Percentiles rank a stretch among this genome's conserved stretches.
Conservation (phyloP, 23 red algal genomes). For the Pyropia yezoensis region DNA sequence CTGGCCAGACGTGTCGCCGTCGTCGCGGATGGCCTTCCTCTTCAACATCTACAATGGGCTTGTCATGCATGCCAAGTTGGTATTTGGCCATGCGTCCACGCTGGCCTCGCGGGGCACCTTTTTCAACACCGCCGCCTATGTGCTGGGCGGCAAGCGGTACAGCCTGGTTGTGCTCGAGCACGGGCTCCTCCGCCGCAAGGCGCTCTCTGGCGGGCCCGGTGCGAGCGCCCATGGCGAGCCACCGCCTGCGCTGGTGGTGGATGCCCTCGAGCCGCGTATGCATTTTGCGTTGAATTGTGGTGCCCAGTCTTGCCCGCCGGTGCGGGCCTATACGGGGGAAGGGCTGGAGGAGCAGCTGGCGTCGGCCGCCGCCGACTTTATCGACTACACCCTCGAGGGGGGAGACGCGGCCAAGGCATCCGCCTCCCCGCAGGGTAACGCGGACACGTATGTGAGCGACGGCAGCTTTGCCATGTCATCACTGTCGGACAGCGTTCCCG, state of each 20-base stretch:
- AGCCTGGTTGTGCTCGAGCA: constrained; percentile 58
- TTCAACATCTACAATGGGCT: constrained; percentile 61
- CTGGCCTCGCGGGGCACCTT: constrained; percentile 47
- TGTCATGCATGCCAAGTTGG: constrained; percentile 55
- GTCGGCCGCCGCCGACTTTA: constrained; percentile 22
- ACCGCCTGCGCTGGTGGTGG: constrained; percentile 7
- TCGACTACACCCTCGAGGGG: constrained; percentile 33
- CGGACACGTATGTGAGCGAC: too few species aligned
- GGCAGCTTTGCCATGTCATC: too few species aligned
- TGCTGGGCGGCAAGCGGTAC: constrained; percentile 35
- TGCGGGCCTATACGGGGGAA: constrained; percentile 13
- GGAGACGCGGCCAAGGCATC: neutral
- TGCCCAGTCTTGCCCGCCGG: constrained; percentile 49
- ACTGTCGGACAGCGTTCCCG: too few species aligned
- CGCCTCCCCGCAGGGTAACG: too few species aligned
- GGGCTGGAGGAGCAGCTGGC: constrained; percentile 20
- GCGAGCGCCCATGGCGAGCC: constrained; percentile 1
- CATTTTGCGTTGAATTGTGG: constrained; percentile 79
- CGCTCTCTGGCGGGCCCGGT: neutral
- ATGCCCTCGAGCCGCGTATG: constrained; percentile 59
- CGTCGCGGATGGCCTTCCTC: constrained; percentile 7
- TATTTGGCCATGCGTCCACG: constrained; percentile 40
- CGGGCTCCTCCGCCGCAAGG: constrained; percentile 25
- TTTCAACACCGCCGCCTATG: constrained; percentile 54
- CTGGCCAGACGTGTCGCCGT: too few species aligned